phyloP scores from a whole-genome alignment of 345 rosid genomes.

The Carallia pectinifolia region DNA sequence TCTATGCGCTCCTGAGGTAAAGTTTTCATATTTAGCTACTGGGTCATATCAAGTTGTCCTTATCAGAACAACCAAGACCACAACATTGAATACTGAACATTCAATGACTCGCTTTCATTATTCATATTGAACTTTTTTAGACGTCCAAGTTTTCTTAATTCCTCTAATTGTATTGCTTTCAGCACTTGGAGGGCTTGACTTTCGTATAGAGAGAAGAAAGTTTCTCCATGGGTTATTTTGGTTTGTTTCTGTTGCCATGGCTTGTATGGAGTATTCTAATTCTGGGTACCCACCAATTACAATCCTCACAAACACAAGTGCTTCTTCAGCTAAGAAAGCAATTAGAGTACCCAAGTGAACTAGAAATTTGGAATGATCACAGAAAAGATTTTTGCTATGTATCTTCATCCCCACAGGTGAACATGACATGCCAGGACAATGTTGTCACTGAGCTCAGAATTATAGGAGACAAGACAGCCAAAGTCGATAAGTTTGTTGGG shows the following conservation, averaged over 20 bases:
- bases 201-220: not conserved
- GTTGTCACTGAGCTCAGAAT: conserved; percentile 51
- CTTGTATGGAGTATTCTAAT: conserved; percentile 48
- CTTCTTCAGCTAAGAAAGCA: conserved; percentile 74
- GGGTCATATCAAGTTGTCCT: not conserved
- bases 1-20: not conserved
- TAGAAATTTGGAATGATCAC: conserved; percentile 62
- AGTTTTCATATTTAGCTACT: not conserved
- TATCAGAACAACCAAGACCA: not conserved
- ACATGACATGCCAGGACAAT: conserved; percentile 60
- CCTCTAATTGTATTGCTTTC: conserved; percentile 2
- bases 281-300: conserved; percentile 52
- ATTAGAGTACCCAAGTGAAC: conserved; percentile 60
- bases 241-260: conserved; percentile 37
- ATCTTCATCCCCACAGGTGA: conserved; percentile 43
- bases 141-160: not conserved
- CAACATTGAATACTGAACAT: not conserved
- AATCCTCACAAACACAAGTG: conserved; percentile 72
- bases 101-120: not conserved
- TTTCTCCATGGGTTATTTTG: conserved; percentile 39
- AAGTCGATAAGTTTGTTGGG: conserved; percentile 39
- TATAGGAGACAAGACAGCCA: conserved; percentile 47
- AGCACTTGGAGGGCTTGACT: conserved; percentile 1
- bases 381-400: conserved; percentile 51
- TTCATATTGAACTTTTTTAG: not conserved